Conservation (phyloP, 345 rosid species). For the Camelina neglecta region DNA sequence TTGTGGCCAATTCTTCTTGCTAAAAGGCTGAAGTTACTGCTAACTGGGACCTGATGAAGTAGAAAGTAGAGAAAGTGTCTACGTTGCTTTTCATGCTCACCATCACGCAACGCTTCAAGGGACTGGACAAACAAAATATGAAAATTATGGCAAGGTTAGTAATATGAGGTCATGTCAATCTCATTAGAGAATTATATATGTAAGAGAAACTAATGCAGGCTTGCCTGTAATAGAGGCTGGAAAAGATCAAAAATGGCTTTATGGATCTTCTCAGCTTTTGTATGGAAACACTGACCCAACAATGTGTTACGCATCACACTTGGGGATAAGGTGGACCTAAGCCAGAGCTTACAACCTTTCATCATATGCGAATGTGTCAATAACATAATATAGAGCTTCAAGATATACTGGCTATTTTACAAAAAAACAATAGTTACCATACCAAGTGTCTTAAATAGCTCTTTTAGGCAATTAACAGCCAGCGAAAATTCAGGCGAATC, state of each 20-base stretch:
- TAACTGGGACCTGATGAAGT: slow-evolving; percentile 89
- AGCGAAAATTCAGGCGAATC: slow-evolving; percentile 90
- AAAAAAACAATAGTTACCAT: slow-evolving; percentile 39
- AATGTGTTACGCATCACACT: slow-evolving; percentile 96
- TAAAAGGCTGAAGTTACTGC: slow-evolving; percentile 91
- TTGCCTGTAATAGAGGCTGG: slow-evolving; percentile 90
- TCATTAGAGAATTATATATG: slow-evolving; percentile 21
- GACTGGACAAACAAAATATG: slow-evolving; percentile 57
- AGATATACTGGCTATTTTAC: slow-evolving; percentile 11
- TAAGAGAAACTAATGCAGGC: slow-evolving; percentile 34
- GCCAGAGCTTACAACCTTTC: slow-evolving; percentile 96
- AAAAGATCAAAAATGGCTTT: slow-evolving; percentile 97
- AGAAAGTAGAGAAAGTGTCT: slow-evolving; percentile 92
- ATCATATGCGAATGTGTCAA: slow-evolving; percentile 36
- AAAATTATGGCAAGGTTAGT: slow-evolving; percentile 22
- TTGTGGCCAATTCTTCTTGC: slow-evolving; percentile 86
- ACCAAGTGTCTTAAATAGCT: slow-evolving; percentile 96
- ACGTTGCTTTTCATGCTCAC: slow-evolving; percentile 94
- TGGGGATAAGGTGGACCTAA: slow-evolving; percentile 92
- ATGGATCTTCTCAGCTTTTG: slow-evolving; percentile 86
- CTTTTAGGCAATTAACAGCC: slow-evolving; percentile 85
- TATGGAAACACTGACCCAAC: slow-evolving; percentile 98
- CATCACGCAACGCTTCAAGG: slow-evolving; percentile 96
- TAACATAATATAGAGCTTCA: slow-evolving; percentile 34
- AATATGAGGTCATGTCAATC: slow-evolving; percentile 20